Evolutionary conservation across 108 stramenopile species (phyloP), one percentile per base, ranked within the genome.

Genomic region (Ochromonas danica): DNA sequence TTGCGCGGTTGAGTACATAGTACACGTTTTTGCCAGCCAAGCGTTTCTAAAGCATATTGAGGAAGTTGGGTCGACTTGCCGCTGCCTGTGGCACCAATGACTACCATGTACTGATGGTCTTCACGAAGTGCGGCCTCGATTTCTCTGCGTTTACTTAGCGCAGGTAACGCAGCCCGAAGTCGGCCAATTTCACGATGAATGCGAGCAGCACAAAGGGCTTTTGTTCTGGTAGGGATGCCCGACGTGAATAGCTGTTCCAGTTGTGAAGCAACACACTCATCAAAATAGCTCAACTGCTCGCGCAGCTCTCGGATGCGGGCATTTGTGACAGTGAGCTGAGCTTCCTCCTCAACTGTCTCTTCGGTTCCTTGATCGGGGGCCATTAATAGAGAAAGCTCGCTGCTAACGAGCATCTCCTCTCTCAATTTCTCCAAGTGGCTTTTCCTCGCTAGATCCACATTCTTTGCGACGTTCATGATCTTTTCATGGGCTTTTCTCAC

Each of bases 1-100:
- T 97, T 92, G 41, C 98, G 86, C 35, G 89, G 89, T 78, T 94
- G 93, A 38, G 96, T 97, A 85, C 98, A 99, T 1, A 94, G 95
- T 22, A 99, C 90, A 77, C 94, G 87, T 22, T 51, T 51, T 51
- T 6, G 6, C 45, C 22, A 14, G 22, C 6, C 6, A 6, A 51
- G 22, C 22, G 45, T 22, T 22, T 14, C 57, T 1, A 71, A 40
- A 30, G 27, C 2, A 65, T 83, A 86, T 28, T 85, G 84, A 25
- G 85, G 85, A 0, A 86, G 79, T 78, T 85, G 84, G 2, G 85
- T 86, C 0, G 84, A 84, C 40, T 86, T 86, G 25, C 85, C 85
- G 0, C 70, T 72, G 1, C 85, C 85, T n/a, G 84, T 86, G 36
- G 82, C 85, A 6, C 85, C 85, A 39, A 77, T 82, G 78, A 81